Percentiles rank a stretch among this genome's conserved stretches.
Evolutionary conservation across 1,284 basidiomycete genomes (phyloP).

Genomic region (Chalciporus piperatoides): DNA sequence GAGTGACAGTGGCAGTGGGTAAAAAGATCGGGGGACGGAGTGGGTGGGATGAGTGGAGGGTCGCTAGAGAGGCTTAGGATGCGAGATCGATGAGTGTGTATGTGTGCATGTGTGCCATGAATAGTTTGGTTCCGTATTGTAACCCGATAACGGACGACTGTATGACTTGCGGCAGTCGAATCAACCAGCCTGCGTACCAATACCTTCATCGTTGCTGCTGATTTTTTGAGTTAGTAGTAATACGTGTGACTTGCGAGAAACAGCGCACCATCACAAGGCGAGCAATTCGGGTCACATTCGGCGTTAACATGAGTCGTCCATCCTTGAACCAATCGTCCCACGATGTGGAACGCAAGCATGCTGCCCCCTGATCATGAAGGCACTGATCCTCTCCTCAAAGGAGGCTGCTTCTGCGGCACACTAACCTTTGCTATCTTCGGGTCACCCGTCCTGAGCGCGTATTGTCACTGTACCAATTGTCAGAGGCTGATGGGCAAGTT

Average conservation of each 20-base stretch:
- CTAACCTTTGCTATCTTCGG: conserved; percentile 45
- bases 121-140: too few species aligned
- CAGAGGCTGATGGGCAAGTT: conserved; percentile 51
- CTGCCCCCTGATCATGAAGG: conserved; percentile 14
- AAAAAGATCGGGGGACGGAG: conserved; percentile 23
- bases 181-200: too few species aligned
- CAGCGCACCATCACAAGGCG: background rate
- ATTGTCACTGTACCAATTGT: conserved; percentile 63
- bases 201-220: too few species aligned
- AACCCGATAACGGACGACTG: too few species aligned
- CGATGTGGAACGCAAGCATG: conserved; percentile 5
- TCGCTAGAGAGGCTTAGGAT: conserved; percentile 2
- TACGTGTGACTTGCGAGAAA: background rate
- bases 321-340: background rate
- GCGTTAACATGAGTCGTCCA: background rate
- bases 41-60: conserved; percentile 29
- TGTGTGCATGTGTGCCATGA: too few species aligned
- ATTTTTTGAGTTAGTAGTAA: background rate
- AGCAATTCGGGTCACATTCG: background rate
- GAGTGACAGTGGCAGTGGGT: conserved; percentile 25
- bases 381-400: conserved; percentile 25
- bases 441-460: conserved; percentile 50
- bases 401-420: conserved; percentile 53
- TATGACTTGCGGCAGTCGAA: too few species aligned
- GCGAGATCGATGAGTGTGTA: too few species aligned